A percentile compares a stretch with the other conserved stretches of the same genome.
Conservation (phyloP, 2,329 filamentous ascomycete genomes). For the Stemphylium vesicarium region DNA sequence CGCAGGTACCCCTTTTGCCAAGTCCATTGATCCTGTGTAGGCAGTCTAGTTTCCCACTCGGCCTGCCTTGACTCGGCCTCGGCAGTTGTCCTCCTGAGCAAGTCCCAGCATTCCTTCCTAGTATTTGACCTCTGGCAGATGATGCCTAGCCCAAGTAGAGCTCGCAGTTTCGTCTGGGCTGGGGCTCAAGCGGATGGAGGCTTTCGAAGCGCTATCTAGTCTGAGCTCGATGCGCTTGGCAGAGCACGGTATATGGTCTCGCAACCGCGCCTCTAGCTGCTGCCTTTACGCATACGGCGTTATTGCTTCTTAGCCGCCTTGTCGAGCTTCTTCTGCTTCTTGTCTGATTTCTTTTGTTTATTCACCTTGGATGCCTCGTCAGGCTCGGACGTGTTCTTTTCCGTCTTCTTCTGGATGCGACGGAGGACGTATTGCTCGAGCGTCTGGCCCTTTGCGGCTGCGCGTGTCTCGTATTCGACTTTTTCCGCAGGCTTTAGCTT, state of each 20-base stretch:
- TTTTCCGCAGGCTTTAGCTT: conserved; percentile 38
- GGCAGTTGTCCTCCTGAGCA: too few species aligned
- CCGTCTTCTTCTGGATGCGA: conserved; percentile 43
- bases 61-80: too few species aligned
- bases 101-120: not conserved
- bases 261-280: not conserved
- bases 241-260: not conserved
- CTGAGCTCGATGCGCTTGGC: not conserved
- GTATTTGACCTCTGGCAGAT: too few species aligned
- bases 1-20: not conserved
- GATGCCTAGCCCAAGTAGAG: too few species aligned
- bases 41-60: too few species aligned
- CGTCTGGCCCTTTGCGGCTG: conserved; percentile 46
- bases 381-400: conserved; percentile 17
- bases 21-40: too few species aligned
- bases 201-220: not conserved
- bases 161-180: not conserved
- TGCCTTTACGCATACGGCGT: too few species aligned
- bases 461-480: conserved; percentile 41
- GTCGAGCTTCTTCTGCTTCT: conserved; percentile 8
- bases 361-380: not conserved
- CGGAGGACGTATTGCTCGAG: conserved; percentile 47
- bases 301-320: conserved; percentile 6
- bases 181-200: not conserved
- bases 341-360: conserved; percentile 5